These are phyloP conservation scores for Teratosphaeria epicoccoides DNA, from an alignment of 2,329 filamentous ascomycete genomes.

Conservation along the genomic window DNA sequence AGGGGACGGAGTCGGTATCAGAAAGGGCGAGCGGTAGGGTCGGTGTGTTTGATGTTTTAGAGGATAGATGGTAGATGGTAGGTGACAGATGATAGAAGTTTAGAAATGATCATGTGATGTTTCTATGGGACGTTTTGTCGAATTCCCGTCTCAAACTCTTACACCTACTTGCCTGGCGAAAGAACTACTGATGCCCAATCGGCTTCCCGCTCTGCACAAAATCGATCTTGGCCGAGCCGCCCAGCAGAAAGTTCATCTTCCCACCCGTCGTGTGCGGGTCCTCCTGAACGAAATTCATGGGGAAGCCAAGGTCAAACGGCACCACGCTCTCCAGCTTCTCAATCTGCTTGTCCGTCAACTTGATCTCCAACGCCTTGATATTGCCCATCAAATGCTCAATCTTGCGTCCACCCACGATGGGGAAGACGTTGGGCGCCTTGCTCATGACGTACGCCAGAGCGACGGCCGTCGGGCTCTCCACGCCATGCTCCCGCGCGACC, in stretches of 20 bases:
- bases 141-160: too few species aligned
- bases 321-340: constrained; percentile 53
- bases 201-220: constrained; percentile 20
- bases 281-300: constrained; percentile 45
- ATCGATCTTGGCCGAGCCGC: constrained; percentile 17
- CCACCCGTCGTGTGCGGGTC: constrained; percentile 21
- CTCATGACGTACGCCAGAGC: constrained; percentile 60
- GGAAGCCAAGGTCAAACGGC: constrained; percentile 45
- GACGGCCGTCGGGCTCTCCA: constrained; percentile 21
- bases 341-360: constrained; percentile 52
- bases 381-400: constrained; percentile 59
- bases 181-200: constrained; percentile 17
- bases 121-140: too few species aligned
- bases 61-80: too few species aligned
- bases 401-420: constrained; percentile 60
- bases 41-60: too few species aligned
- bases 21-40: too few species aligned
- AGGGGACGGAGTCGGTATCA: too few species aligned
- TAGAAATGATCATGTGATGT: too few species aligned
- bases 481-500: constrained; percentile 47
- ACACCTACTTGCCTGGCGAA: too few species aligned
- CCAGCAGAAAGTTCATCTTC: constrained; percentile 16
- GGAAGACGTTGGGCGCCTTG: constrained; percentile 56
- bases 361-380: constrained; percentile 54
- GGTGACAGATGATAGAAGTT: too few species aligned